Base-by-base conservation (phyloP, 1,284 basidiomycete genomes). In the Ustilago shanxiensis region DNA sequence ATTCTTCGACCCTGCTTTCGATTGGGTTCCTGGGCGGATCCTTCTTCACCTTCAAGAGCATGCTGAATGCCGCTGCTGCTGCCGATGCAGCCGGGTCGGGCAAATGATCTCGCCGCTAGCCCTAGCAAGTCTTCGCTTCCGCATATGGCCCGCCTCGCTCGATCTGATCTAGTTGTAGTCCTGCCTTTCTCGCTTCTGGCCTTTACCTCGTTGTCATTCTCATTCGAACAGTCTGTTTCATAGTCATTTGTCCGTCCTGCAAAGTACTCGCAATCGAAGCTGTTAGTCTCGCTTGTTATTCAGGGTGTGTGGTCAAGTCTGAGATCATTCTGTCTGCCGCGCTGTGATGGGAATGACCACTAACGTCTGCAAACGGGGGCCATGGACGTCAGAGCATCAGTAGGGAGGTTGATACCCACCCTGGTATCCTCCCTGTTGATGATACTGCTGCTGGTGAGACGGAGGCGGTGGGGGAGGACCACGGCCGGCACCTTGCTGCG, bases 41-140 rank as follows among this genome's bases (percentile, higher is more conserved):
- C 1, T 39, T 75, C 4, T 75, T 75, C 29, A 75, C 72, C 2
- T 75, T 75, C 64, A 75, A 71, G 64, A 64, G 64, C 37, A 49
- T 75, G 67, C 62, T 75, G 63, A 70, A 71, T 26, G 61, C 72
- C 13, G 67, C 67, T 20, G 72, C 72, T 35, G 57, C 61, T 18
- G 65, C 65, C 16, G 67, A 72, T 28, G 60, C 70, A 53, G 31
- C 65, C 33, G 60, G 57, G 0, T 45, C 44, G 24, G 60, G 41
- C 26, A 58, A 58, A 22, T 60, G 63, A 51, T 44, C 14, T 18
- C 6, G 18, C 16, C 11, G 24, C 13, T 9, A 35, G 13, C 37
- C 31, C 9, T 35, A 18, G 35, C 35, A 37, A 33, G 31, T 11
- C 31, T 44, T 44, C 41, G 9, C 14, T 10, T 41, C 37, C 37